Percentiles rank a stretch among this genome's conserved stretches.
phyloP scores from a whole-genome alignment of 441 rosid species.

The Rhodomyrtus psidioides region DNA sequence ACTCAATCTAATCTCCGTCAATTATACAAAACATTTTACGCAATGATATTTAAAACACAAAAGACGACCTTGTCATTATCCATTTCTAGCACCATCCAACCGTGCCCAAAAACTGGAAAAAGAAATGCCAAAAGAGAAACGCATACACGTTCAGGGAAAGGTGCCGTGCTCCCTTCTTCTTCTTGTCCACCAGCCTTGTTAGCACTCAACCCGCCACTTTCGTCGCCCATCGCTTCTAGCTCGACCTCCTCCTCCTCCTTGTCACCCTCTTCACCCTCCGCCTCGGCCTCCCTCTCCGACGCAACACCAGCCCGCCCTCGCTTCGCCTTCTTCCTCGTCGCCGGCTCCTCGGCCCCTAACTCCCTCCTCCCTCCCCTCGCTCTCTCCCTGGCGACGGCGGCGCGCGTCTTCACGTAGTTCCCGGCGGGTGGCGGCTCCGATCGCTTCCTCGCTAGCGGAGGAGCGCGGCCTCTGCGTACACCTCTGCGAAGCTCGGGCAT shows the following conservation, averaged over 20 bases:
- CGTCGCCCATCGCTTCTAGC: conserved; percentile 51
- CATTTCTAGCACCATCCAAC: background rate
- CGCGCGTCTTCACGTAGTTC: conserved; percentile 34
- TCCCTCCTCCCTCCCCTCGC: conserved; percentile 24
- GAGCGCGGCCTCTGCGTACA: conserved; percentile 54
- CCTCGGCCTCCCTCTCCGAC: conserved; percentile 2
- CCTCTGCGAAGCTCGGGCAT: conserved; percentile 93
- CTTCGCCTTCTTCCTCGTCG: conserved; percentile 9
- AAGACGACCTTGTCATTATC: background rate
- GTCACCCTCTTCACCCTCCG: conserved; percentile 10
- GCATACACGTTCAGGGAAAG: conserved; percentile 84
- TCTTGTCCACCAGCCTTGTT: conserved; percentile 47
- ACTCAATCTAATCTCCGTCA: background rate
- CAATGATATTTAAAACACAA: background rate
- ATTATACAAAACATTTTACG: background rate
- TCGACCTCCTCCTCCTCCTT: conserved; percentile 20
- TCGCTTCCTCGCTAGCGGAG: conserved; percentile 23
- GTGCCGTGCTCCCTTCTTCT: conserved; percentile 76
- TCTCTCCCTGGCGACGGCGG: conserved; percentile 26
- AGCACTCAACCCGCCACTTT: conserved; percentile 88
- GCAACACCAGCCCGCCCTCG: conserved; percentile 16
- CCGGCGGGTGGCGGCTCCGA: background rate
- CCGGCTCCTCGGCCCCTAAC: conserved; percentile 5
- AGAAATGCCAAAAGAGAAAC: background rate
- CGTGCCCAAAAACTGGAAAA: background rate